Conservation (phyloP, 352 stramenopile species). For the Phytophthora pini region DNA sequence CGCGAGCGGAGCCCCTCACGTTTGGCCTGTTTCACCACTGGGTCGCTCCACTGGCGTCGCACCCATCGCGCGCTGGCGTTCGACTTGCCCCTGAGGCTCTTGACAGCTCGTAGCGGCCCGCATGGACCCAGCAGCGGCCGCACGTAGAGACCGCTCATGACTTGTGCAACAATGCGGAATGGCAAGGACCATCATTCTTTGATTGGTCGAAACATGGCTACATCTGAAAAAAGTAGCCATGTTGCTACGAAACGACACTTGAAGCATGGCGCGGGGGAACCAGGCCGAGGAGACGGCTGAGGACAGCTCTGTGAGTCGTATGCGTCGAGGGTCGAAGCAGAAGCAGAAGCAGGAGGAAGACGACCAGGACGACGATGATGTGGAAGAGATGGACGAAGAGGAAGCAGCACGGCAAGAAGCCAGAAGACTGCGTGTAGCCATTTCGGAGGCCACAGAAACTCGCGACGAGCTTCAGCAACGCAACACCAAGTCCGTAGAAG, state of each 20-base stretch:
- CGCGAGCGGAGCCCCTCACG: conserved; percentile 81
- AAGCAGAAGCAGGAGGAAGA: conserved; percentile 18
- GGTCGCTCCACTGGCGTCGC: conserved; percentile 84
- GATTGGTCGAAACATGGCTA: no score
- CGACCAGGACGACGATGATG: conserved; percentile 14
- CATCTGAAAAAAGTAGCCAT: no score
- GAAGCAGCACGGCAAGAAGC: conserved; percentile 52
- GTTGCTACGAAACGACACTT: no score
- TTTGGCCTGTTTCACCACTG: conserved; percentile 87
- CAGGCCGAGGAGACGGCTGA: no score
- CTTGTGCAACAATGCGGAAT: neutral
- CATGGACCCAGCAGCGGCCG: conserved; percentile 18
- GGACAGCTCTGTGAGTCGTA: no score
- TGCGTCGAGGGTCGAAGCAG: conserved; percentile 5
- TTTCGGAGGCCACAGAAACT: conserved; percentile 58
- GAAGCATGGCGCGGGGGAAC: no score
- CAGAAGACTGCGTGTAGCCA: conserved; percentile 50
- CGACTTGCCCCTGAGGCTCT: conserved; percentile 87
- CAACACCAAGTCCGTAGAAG: conserved; percentile 61
- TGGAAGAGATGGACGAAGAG: conserved; percentile 45
- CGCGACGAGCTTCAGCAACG: conserved; percentile 77
- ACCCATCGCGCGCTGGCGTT: conserved; percentile 87
- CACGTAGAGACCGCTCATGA: conserved; percentile 34
- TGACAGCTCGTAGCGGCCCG: conserved; percentile 51
- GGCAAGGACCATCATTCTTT: neutral